phyloP scores from a whole-genome alignment of 257 asterid species.

The Fraxinus americana region DNA sequence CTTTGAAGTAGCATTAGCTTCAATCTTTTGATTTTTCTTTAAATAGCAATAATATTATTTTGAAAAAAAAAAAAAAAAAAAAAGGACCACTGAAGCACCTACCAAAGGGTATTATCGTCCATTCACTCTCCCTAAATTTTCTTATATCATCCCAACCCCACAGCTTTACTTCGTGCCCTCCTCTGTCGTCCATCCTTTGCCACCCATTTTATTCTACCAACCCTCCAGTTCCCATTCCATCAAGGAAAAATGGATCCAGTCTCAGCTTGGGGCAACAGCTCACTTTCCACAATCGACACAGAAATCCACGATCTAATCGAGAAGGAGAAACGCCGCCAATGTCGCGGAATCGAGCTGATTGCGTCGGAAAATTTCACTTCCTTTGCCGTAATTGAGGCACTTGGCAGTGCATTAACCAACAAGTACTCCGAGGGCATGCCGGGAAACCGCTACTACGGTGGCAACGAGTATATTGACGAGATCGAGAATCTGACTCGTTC shows the following conservation, averaged over 20 bases:
- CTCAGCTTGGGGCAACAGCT: constrained; percentile 55
- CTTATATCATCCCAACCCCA: constrained; percentile 19
- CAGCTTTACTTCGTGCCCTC: neutral
- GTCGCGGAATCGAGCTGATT: constrained; percentile 67
- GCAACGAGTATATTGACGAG: constrained; percentile 60
- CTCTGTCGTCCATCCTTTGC: neutral
- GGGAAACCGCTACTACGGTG: constrained; percentile 64
- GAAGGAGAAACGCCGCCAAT: constrained; percentile 67
- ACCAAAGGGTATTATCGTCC: constrained; percentile 3
- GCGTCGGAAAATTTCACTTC: constrained; percentile 88
- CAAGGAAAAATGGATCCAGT: constrained; percentile 49
- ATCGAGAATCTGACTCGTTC: constrained; percentile 66
- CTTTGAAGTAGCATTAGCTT: no score
- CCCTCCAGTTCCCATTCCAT: neutral
- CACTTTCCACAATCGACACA: constrained; percentile 48
- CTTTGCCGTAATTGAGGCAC: constrained; percentile 66
- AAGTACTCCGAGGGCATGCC: constrained; percentile 68
- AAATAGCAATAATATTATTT: no score
- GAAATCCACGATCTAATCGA: constrained; percentile 62
- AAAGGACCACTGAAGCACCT: no score
- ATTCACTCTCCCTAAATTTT: constrained; percentile 4
- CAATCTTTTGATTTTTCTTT: no score
- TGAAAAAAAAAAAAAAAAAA: no score
- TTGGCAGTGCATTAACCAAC: constrained; percentile 62
- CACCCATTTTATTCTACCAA: neutral